phyloP scores from a whole-genome alignment of 352 stramenopile species.

The Pythium volutum region DNA sequence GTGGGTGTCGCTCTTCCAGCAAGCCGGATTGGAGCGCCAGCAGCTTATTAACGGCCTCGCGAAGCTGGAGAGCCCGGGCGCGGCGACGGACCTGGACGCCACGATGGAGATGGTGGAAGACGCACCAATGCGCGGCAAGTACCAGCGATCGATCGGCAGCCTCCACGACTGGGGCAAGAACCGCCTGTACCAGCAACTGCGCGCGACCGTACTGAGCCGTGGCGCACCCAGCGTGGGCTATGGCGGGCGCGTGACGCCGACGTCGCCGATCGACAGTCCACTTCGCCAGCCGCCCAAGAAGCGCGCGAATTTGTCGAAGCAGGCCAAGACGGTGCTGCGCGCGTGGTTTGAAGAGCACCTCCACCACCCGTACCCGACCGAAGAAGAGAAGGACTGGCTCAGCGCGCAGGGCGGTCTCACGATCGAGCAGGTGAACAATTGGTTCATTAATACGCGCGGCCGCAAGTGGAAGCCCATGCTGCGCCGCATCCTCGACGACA shows the following conservation, averaged over 20 bases:
- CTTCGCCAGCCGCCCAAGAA: constrained; percentile 47
- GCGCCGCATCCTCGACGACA: constrained; percentile 62
- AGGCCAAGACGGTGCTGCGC: constrained; percentile 67
- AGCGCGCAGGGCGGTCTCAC: constrained; percentile 67
- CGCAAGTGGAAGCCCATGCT: constrained; percentile 88
- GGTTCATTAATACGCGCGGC: constrained; percentile 86
- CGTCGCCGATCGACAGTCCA: constrained; percentile 23
- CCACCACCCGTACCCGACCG: constrained; percentile 81
- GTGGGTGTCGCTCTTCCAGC: constrained; percentile 26
- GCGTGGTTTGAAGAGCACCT: constrained; percentile 83
- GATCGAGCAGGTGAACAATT: constrained; percentile 87
- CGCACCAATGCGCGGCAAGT: constrained; percentile 19
- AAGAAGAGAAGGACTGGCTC: constrained; percentile 80
- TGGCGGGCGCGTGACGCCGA: constrained; percentile 1
- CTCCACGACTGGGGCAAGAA: constrained; percentile 25
- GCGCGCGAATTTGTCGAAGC: constrained; percentile 71
- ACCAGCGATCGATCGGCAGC: constrained; percentile 17
- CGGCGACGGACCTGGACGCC: constrained; percentile 8
- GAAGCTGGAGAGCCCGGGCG: constrained; percentile 11
- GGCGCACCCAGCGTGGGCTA: constrained; percentile 5
- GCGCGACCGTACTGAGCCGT: constrained; percentile 15
- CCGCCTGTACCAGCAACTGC: constrained; percentile 25
- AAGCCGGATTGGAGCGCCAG: constrained; percentile 16
- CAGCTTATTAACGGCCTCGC: constrained; percentile 20
- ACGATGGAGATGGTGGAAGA: constrained; percentile 23